These are phyloP conservation scores for Austropuccinia psidii DNA, from an alignment of 1,284 basidiomycete species.

Conservation along the genomic window DNA sequence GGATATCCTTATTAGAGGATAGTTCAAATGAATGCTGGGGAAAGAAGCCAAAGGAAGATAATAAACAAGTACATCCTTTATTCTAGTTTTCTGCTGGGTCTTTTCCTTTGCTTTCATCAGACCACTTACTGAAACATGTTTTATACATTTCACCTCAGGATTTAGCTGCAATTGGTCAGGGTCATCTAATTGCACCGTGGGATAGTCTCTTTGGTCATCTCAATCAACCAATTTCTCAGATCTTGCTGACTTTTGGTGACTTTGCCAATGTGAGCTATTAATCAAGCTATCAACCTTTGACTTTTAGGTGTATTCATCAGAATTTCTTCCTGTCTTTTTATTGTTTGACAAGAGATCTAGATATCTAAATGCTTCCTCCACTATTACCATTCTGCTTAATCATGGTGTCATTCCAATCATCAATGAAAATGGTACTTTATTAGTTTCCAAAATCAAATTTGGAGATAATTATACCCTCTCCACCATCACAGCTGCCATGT, in stretches of 20 bases:
- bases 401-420: constrained; percentile 91
- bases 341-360: constrained; percentile 63
- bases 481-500: constrained; percentile 91
- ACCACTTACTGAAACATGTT: not conserved
- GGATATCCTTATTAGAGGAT: constrained; percentile 56
- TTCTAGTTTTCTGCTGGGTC: not conserved
- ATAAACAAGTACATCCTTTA: constrained; percentile 94
- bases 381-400: constrained; percentile 72
- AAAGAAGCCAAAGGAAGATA: constrained; percentile 72
- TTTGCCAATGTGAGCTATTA: constrained; percentile 91
- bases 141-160: constrained; percentile 52
- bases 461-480: constrained; percentile 98
- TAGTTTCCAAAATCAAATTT: constrained; percentile 79
- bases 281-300: no score
- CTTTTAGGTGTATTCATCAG: no score
- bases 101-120: not conserved
- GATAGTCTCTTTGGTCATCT: constrained; percentile 90
- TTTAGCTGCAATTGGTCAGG: constrained; percentile 91
- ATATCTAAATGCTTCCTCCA: constrained; percentile 89
- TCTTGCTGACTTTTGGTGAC: constrained; percentile 85
- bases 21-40: constrained; percentile 53
- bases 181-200: constrained; percentile 89
- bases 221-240: constrained; percentile 89
- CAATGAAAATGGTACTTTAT: constrained; percentile 89
- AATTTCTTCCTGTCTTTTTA: no score